Evolutionary conservation across 306 rosid species (phyloP), one percentile per base, ranked within the genome.

Genomic region (Fagus sylvatica): DNA sequence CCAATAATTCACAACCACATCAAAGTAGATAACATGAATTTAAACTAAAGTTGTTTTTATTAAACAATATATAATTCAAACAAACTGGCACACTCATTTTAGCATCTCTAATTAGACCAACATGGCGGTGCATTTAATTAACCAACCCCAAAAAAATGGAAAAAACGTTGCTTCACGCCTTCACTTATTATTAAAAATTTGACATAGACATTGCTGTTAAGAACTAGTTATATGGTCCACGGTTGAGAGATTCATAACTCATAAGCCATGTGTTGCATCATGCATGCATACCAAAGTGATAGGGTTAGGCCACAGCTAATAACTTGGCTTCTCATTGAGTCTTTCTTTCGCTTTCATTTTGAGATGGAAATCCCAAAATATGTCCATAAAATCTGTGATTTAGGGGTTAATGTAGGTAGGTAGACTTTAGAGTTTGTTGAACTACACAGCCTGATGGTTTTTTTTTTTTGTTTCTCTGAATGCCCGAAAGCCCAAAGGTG

Each of bases 341-440:
- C 12, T 9, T 60, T 41, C 33, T 34, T 75, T 69, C 49, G 51
- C 56, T 30, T 48, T 46, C 57, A 16, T 33, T 69, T 73, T 72
- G 72, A 72, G 22, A 61, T 32, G 3, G 2, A 64, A 36, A 68
- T 13, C 54, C 2, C 56, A 11, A 7, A 22, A 46, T 7, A n/a
- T 16, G 5, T 33, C 48, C 11, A 40, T 13, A 16, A 59, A 36
- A 53, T 53, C 41, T 55, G 57, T 67, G 65, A 74, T 12, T 51
- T 33, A 6, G 77, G 84, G 74, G 60, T 70, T 41, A 19, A 66
- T 22, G 68, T 71, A 69, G 80, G 80, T 74, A 84, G 83, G 85
- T 81, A 22, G 28, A 22, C 28, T 22, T 22, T 83, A 17, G 78
- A 80, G 81, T 77, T 84, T 75, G 90, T 73, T 83, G 81, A 77